Percentiles rank a stretch among this genome's conserved stretches.
Conservation (phyloP, 75 land plant species). For the Azolla pinnata region DNA sequence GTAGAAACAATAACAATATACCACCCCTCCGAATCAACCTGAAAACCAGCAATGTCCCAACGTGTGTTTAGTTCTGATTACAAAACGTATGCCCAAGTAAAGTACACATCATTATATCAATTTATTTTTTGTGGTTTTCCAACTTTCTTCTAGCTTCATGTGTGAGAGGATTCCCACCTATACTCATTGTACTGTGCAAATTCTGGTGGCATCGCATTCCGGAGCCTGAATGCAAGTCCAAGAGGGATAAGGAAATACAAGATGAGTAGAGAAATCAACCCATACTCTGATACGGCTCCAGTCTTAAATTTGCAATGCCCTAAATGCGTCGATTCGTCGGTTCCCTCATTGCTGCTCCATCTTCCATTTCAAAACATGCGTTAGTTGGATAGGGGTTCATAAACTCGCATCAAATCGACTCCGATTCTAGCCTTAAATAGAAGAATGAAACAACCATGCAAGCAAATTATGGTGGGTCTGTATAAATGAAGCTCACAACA, state of each 20-base stretch:
- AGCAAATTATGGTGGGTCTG: too few species aligned
- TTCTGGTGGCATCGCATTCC: constrained; percentile 13
- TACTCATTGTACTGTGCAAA: constrained; percentile 30
- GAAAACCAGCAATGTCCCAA: constrained; percentile 5
- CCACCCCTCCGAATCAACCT: constrained; percentile 32
- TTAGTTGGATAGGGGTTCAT: too few species aligned
- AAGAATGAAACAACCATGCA: too few species aligned
- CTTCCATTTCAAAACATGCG: too few species aligned
- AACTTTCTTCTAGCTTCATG: background rate
- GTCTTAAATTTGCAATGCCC: constrained; percentile 17
- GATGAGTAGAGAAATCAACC: constrained; percentile 8
- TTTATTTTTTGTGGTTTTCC: background rate
- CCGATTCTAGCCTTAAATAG: too few species aligned
- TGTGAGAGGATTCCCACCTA: constrained; percentile 18
- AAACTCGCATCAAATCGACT: too few species aligned
- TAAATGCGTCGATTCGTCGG: too few species aligned
- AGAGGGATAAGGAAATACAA: constrained; percentile 22
- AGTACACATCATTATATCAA: background rate
- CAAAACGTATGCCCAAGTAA: background rate
- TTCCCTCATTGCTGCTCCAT: too few species aligned
- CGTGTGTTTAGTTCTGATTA: background rate
- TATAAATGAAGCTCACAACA: too few species aligned
- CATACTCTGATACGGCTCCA: constrained; percentile 1
- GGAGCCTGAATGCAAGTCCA: constrained; percentile 22
- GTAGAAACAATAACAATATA: constrained; percentile 18